Evolutionary conservation across 2,329 filamentous ascomycete genomes (phyloP), one percentile per base, ranked within the genome.

Genomic region (Talaromyces marneffei): DNA sequence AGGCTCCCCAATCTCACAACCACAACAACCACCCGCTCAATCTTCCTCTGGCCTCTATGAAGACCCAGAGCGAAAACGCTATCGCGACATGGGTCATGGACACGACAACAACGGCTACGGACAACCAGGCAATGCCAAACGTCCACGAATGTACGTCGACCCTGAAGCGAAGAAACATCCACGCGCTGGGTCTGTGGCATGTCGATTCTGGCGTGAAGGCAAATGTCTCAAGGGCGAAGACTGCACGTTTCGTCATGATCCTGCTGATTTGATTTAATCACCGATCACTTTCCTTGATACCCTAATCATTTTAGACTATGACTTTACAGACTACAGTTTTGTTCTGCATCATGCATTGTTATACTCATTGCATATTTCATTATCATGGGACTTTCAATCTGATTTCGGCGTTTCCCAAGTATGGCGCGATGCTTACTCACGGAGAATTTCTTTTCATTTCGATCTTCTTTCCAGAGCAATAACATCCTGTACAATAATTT

Each of bases 191-290:
- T 70, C 76, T 20, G 74, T 80, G 37, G 70, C 77, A 9, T 85
- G 83, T 70, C 77, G 78, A 62, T 85, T 80, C 69, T 85, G 78
- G 78, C 73, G 78, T 37, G 77, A 82, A 62, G 82, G 82, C 12
- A 80, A 78, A 66, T 84, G 82, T 68, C 73, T 77, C 61, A 84
- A 84, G 66, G 80, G 80, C 18, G 76, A 79, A 23, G 73, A 79
- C 42, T 82, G 80, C 70, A 81, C 79, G n/a, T 82, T 77, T 67
- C 72, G 78, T 60, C 80, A 82, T 61, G 78, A 80, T 64, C 62
- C 62, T 25, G 57, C 57, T n/a, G 61, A 65, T 62, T 64, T 62
- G 39, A 31, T 35, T n/a, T 62, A 42, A 52, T 52, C 16, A 20
- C 35, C 29, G 48, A 10, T n/a, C 16, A 33, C 10, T 12, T 35